Conservation (phyloP, 495 filamentous ascomycete species). For the Hypomontagnella monticulosa region DNA sequence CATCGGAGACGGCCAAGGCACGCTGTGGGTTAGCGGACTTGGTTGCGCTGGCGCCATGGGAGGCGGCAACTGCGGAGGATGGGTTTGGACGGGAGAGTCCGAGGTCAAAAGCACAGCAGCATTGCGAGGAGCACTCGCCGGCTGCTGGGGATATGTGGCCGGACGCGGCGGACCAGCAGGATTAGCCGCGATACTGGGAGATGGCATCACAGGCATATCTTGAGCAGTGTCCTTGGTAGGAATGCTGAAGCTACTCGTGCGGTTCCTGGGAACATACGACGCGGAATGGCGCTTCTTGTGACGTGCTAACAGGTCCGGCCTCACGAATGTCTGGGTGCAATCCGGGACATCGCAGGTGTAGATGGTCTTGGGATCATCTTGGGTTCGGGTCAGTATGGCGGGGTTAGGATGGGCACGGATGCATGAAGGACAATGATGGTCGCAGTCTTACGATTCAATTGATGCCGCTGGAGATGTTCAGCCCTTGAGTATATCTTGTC, state of each 20-base stretch:
- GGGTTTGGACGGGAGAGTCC: slow-evolving; percentile 47
- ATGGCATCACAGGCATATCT: slow-evolving; percentile 41
- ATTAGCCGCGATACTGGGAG: slow-evolving; percentile 40
- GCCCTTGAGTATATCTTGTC: slow-evolving; percentile 95
- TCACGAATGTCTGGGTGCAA: slow-evolving; percentile 89
- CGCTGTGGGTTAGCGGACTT: slow-evolving; percentile 32
- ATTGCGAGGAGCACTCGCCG: slow-evolving; percentile 55
- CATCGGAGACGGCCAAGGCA: slow-evolving; percentile 50
- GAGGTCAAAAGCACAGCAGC: slow-evolving; percentile 57
- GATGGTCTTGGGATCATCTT: slow-evolving; percentile 94
- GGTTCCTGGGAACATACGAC: slow-evolving; percentile 88
- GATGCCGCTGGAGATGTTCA: slow-evolving; percentile 80
- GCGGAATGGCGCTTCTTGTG: slow-evolving; percentile 94
- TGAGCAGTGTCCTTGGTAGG: slow-evolving; percentile 51
- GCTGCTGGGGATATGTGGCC: slow-evolving; percentile 48
- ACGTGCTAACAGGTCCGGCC: slow-evolving; percentile 88
- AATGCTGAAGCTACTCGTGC: slow-evolving; percentile 77
- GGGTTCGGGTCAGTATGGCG: slow-evolving; percentile 69
- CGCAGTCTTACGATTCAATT: slow-evolving; percentile 54
- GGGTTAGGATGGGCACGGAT: slow-evolving; percentile 24
- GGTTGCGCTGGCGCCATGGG: slow-evolving; percentile 40
- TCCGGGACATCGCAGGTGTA: slow-evolving; percentile 91
- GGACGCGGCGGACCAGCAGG: slow-evolving; percentile 46
- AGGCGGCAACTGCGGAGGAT: slow-evolving; percentile 39
- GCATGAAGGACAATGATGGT: slow-evolving; percentile 13